Base-by-base conservation (phyloP, 768 basidiomycete species). In the Piloderma croceum region DNA sequence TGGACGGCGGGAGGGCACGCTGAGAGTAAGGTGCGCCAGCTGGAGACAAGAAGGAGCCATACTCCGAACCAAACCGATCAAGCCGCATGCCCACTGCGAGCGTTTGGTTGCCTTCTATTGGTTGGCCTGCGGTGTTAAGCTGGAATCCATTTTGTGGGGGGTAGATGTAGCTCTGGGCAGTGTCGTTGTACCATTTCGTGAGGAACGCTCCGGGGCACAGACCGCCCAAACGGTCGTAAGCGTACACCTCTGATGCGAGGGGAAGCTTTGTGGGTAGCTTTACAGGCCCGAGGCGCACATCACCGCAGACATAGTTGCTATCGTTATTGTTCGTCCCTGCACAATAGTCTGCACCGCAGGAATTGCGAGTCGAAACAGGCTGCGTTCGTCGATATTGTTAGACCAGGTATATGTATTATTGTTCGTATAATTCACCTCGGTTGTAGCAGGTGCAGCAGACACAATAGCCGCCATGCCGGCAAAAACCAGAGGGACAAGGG, bases 161-260 rank as follows among this genome's bases (percentile, higher is more conserved):
- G 25, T 25, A 38, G 11, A 10, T 35, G 15, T 33, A 48, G 15
- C 1, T 10, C n/a, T n/a, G n/a, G n/a, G n/a, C n/a, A n/a, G n/a
- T n/a, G n/a, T n/a, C n/a, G 41, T 34, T 23, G n/a, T 15, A n/a
- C 25, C 24, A 48, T 24, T 38, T 34, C 10, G 5, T 6, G 6
- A 48, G 39, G 40, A 42, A 48, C 10, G n/a, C 43, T 25, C 24
- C 35, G 24, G 46, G 43, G 15, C 43, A 48, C 33, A 48, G 43
- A 13, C 43, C 46, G 21, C 39, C 35, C n/a, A 48, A 19, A 21
- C 46, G 42, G 11, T 44, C 18, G 24, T 48, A 48, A 31, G 29
- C 10, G 10, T 10, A 31, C 10, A 10, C 10, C 15, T 10, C 29
- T 10, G 29, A 31, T 10, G 29, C 10, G 17, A 31, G 29, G 17